These are phyloP conservation scores for Filobasidium floriforme DNA, from an alignment of 768 basidiomycete species.

Conservation along the genomic window DNA sequence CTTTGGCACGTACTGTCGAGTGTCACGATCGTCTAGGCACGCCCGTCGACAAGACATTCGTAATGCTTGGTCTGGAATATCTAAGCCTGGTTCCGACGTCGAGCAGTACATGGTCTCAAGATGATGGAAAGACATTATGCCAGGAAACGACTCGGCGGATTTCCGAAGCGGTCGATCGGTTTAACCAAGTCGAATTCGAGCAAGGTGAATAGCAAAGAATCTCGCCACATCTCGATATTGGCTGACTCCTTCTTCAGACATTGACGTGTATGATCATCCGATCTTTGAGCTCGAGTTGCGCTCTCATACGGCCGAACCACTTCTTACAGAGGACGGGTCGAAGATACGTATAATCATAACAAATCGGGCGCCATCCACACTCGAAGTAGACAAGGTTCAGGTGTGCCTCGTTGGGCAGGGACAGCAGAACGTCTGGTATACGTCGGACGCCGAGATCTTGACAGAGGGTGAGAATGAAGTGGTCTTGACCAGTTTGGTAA, in stretches of 20 bases:
- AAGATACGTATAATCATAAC: not conserved
- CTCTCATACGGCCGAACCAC: constrained; percentile 49
- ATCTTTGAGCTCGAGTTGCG: constrained; percentile 54
- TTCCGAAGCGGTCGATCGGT: not conserved
- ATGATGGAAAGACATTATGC: no score
- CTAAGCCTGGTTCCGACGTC: constrained; percentile 6
- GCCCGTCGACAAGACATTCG: constrained; percentile 1
- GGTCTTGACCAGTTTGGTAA: constrained; percentile 64
- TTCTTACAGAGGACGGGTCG: constrained; percentile 61
- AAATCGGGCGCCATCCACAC: constrained; percentile 28
- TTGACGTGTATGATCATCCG: constrained; percentile 54
- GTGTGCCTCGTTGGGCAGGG: constrained; percentile 60
- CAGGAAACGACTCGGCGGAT: not conserved
- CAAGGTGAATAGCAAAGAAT: not conserved
- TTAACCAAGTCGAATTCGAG: not conserved
- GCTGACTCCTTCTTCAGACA: constrained; percentile 1
- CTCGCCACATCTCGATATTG: no score
- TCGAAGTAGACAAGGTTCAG: constrained; percentile 59
- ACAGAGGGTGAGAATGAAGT: constrained; percentile 56
- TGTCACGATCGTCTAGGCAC: constrained; percentile 11
- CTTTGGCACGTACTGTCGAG: constrained; percentile 14
- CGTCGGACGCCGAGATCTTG: constrained; percentile 48
- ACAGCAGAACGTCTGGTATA: constrained; percentile 57
- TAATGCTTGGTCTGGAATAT: constrained; percentile 18
- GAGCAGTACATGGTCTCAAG: no score